Evolutionary conservation across 2,329 filamentous ascomycete genomes (phyloP).

Genomic region (Epichloe hybrida): DNA sequence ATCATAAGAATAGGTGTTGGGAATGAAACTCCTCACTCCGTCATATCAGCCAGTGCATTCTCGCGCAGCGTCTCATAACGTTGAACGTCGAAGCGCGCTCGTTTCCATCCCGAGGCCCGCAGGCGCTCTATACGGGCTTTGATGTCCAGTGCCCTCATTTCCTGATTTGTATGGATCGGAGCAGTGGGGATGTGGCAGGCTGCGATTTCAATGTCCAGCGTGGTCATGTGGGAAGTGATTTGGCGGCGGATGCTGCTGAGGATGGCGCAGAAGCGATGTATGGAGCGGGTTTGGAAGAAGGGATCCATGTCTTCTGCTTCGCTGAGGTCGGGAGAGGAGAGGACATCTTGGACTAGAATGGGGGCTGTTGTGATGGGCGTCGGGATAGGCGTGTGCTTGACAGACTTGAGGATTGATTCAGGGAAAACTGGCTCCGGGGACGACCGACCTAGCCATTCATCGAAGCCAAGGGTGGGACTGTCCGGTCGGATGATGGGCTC

Average conservation of each 20-base stretch:
- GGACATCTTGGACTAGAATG: neutral
- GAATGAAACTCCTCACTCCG: conserved; percentile 1
- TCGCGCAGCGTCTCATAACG: conserved; percentile 41
- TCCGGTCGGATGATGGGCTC: conserved; percentile 42
- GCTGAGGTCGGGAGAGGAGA: conserved; percentile 4
- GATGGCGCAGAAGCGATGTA: conserved; percentile 36
- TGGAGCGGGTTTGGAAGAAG: conserved; percentile 28
- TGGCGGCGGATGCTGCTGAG: conserved; percentile 35
- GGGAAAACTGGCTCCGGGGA: conserved; percentile 10
- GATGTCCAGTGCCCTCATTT: conserved; percentile 27
- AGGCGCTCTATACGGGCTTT: conserved; percentile 40
- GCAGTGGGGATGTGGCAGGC: conserved; percentile 13
- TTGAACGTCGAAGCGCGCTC: conserved; percentile 39
- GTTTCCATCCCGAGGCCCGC: conserved; percentile 39
- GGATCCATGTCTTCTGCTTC: conserved; percentile 13
- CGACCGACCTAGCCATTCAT: conserved; percentile 24
- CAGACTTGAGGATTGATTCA: conserved; percentile 10
- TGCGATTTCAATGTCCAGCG: conserved; percentile 28
- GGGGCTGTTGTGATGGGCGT: neutral
- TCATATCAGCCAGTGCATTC: conserved; percentile 36
- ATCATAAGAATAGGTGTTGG: neutral
- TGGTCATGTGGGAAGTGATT: conserved; percentile 32
- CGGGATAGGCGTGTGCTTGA: neutral
- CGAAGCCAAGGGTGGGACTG: conserved; percentile 45
- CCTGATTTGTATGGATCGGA: conserved; percentile 17